A percentile compares a stretch with the other conserved stretches of the same genome.
phyloP scores from a whole-genome alignment of 345 rosid species.

The Boechera retrofracta region DNA sequence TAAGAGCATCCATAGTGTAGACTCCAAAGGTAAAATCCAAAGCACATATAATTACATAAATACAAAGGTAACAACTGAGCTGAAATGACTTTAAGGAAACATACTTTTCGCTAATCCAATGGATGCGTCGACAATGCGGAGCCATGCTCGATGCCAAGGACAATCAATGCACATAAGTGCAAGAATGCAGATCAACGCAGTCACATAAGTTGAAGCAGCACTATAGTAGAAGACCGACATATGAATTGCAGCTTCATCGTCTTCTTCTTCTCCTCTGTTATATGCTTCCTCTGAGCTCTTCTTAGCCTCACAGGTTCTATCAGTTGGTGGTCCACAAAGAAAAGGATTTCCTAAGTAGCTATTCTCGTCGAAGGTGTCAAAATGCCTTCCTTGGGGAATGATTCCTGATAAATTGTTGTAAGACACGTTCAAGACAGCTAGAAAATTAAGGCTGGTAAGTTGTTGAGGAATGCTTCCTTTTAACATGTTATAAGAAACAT shows the following conservation, averaged over 20 bases:
- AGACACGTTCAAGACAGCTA: conserved; percentile 9
- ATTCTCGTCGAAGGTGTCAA: neutral
- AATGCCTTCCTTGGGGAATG: conserved; percentile 12
- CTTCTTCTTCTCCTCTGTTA: neutral
- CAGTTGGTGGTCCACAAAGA: neutral
- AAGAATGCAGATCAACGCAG: neutral
- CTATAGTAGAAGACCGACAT: conserved; percentile 6
- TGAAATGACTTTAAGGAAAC: neutral
- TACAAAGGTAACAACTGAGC: neutral
- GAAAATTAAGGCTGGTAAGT: neutral
- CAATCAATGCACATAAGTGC: neutral
- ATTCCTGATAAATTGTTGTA: neutral
- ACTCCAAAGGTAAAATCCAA: neutral
- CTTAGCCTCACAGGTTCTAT: neutral
- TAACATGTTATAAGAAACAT: conserved; percentile 19
- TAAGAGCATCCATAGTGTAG: neutral
- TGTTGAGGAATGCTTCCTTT: conserved; percentile 27
- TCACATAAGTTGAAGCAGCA: neutral
- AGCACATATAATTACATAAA: neutral
- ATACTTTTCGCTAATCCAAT: neutral
- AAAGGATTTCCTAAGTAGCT: conserved; percentile 4
- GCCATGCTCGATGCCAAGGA: conserved; percentile 2
- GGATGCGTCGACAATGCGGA: neutral
- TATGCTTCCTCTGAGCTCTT: neutral
- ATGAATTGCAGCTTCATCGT: neutral